Conservation (phyloP, 768 basidiomycete species). For the Tylopilus plumbeoviolaceoides region DNA sequence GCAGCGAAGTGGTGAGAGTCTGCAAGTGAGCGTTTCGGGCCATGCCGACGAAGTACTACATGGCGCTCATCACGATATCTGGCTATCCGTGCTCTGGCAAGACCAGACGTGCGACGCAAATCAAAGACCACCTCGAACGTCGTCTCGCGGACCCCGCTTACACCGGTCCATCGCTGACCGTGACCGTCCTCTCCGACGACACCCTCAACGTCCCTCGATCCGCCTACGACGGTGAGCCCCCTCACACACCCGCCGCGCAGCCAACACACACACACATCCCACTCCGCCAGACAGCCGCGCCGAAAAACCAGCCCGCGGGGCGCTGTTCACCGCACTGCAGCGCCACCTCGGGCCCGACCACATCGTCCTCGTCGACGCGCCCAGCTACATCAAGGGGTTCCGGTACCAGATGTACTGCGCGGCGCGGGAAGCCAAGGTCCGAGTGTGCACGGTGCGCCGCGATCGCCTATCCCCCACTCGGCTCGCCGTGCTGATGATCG, state of each 20-base stretch:
- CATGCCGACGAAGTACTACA: too few relatives aligned
- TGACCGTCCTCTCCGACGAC: conserved; percentile 69
- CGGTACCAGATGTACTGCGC: conserved; percentile 98
- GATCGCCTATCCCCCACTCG: too few relatives aligned
- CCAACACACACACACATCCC: not conserved
- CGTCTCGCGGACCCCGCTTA: conserved; percentile 49
- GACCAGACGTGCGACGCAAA: conserved; percentile 61
- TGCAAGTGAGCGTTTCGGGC: too few relatives aligned
- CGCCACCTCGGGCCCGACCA: conserved; percentile 67
- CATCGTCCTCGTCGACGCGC: conserved; percentile 83
- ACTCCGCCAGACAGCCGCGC: conserved; percentile 55
- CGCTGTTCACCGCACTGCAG: conserved; percentile 80
- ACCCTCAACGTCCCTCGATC: conserved; percentile 55
- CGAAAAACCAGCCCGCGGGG: conserved; percentile 86
- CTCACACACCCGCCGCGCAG: not conserved
- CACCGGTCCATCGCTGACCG: conserved; percentile 45
- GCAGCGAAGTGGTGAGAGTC: too few relatives aligned
- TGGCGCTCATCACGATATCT: conserved; percentile 86
- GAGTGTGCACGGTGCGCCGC: conserved; percentile 84
- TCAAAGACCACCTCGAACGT: conserved; percentile 52
- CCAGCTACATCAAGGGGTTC: conserved; percentile 98
- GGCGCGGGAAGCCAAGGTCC: conserved; percentile 79
- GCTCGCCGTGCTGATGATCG: too few relatives aligned
- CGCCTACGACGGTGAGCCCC: conserved; percentile 66
- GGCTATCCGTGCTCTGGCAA: conserved; percentile 92